Base-by-base conservation (phyloP, 345 rosid species). In the Brassica incana region DNA sequence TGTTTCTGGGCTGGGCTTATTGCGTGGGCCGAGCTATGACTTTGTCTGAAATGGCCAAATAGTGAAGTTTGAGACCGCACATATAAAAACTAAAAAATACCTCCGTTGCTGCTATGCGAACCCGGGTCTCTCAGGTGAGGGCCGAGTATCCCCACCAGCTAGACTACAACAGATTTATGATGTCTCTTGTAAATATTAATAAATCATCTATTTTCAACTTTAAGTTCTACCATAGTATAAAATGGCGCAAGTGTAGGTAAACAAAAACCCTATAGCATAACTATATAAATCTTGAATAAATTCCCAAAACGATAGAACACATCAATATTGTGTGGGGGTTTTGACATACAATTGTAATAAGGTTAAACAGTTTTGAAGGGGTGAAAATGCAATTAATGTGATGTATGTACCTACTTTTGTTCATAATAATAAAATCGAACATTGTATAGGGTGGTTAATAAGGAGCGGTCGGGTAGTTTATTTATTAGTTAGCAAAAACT, bases 101-200 rank as follows among this genome's bases (percentile, higher is more conserved):
- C 65, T 66, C 66, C 66, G 66, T 54, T 66, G 79, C 73, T 67
- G 79, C 45, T 23, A 38, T 5, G 58, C 30, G 73, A 76, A 76
- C 73, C 79, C 67, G 89, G 87, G 88, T 85, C 91, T 79, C 83
- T 86, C 86, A 84, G 86, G 87, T 84, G 96, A 88, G 87, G 87
- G 91, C 90, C 90, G 85, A 87, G 85, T 88, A 88, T 86, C 92
- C 91, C 86, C 29, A 88, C 89, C 90, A 71, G 81, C 88, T 87
- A 87, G 89, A 88, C 94, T 88, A 90, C 94, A 87, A 85, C 88
- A 30, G 71, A 43, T 4, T 69, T 11, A n/a, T 35, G n/a, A 45
- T 3, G 45, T 0, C 0, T 45, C n/a, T 11, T 11, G 52, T 45
- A 45, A 40, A 6, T 38, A 10, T 43, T 43, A 5, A 10, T 43